phyloP scores from a whole-genome alignment of 1,284 basidiomycete species.

The Ustilago shanxiensis region DNA sequence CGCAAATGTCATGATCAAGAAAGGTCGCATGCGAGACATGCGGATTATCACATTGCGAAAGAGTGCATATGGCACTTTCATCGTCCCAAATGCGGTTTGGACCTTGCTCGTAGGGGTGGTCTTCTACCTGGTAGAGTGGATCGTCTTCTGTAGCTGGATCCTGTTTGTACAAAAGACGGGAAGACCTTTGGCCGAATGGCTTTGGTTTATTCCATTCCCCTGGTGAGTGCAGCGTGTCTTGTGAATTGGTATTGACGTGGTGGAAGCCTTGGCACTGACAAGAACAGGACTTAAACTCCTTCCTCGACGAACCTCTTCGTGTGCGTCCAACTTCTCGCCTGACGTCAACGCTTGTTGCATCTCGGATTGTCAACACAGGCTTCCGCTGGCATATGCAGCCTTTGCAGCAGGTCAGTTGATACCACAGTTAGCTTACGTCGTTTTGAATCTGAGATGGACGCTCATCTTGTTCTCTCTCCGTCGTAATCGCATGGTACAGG shows the following conservation, averaged over 20 bases:
- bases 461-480: background rate
- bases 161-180: conserved; percentile 3
- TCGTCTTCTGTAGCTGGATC: conserved; percentile 11
- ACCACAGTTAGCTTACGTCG: no score
- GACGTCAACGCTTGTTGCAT: no score
- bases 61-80: conserved; percentile 17
- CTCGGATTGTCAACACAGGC: conserved; percentile 1
- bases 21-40: conserved; percentile 11
- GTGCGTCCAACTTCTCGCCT: no score
- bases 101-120: background rate
- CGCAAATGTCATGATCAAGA: conserved; percentile 16
- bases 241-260: no score
- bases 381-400: background rate
- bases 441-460: no score
- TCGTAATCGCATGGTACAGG: background rate
- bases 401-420: background rate
- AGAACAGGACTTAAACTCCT: no score
- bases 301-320: no score
- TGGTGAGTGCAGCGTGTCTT: conserved; percentile 10
- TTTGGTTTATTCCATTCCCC: conserved; percentile 22
- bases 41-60: conserved; percentile 10
- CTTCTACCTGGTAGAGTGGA: conserved; percentile 5
- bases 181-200: conserved; percentile 13
- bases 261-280: no score
- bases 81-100: conserved; percentile 32